phyloP scores from a whole-genome alignment of 352 stramenopile genomes.

The Blastocystis sp. region DNA sequence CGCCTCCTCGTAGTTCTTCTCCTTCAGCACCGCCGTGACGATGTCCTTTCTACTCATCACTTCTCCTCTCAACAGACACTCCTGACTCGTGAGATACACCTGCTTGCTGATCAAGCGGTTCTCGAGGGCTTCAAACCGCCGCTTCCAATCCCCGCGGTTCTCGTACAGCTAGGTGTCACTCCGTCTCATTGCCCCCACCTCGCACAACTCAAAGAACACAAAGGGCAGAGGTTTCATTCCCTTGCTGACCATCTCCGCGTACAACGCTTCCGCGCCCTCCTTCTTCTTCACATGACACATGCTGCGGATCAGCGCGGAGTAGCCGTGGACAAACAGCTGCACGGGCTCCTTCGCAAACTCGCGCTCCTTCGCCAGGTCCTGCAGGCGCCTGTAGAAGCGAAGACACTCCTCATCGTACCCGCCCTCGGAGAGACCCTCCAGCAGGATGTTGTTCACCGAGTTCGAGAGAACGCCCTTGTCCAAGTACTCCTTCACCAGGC shows the following conservation, averaged over 20 bases:
- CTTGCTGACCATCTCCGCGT: constrained; percentile 1
- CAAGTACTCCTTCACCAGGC: constrained; percentile 38
- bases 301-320: constrained; percentile 39
- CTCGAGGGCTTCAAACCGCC: neutral
- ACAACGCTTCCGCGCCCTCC: neutral
- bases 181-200: neutral
- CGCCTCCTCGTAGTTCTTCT: constrained; percentile 36
- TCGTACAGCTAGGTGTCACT: constrained; percentile 15
- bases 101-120: neutral
- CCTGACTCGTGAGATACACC: constrained; percentile 8
- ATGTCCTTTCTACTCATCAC: constrained; percentile 10
- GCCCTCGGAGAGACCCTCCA: constrained; percentile 59
- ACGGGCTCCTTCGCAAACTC: neutral
- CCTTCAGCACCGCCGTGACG: constrained; percentile 19
- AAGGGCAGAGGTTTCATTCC: constrained; percentile 14
- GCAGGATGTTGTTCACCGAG: constrained; percentile 42
- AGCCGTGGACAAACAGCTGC: constrained; percentile 15
- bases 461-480: constrained; percentile 3
- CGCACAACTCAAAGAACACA: constrained; percentile 53
- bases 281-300: constrained; percentile 41
- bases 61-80: neutral
- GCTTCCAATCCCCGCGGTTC: constrained; percentile 4
- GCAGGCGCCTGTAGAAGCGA: constrained; percentile 23
- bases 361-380: neutral
- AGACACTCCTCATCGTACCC: constrained; percentile 66